Evolutionary conservation across 257 asterid genomes (phyloP).

Genomic region (Linderniella brevidens): DNA sequence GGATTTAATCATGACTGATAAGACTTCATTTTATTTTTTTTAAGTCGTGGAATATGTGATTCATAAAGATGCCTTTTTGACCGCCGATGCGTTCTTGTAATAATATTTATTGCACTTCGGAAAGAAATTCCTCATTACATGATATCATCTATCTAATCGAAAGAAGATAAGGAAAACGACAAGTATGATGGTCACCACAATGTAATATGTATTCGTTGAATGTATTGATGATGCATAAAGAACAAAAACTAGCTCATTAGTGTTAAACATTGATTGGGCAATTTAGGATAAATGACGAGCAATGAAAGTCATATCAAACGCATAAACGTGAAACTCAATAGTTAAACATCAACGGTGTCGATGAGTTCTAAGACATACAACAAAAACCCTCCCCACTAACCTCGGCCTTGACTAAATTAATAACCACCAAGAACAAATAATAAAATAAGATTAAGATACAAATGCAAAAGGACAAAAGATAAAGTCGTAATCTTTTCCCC

Average conservation of each 20-base stretch:
- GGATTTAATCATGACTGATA: too few relatives aligned
- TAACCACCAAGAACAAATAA: neutral
- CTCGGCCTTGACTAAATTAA: neutral
- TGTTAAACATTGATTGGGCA: constrained; percentile 1
- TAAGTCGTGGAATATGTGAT: too few relatives aligned
- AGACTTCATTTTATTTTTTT: too few relatives aligned
- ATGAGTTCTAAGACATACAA: constrained; percentile 5
- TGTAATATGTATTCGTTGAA: constrained; percentile 8
- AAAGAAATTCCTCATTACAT: neutral
- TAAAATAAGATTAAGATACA: neutral
- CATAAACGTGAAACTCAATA: too few relatives aligned
- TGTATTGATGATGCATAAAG: constrained; percentile 10
- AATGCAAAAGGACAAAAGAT: neutral
- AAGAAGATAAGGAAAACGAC: constrained; percentile 4
- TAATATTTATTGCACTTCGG: neutral
- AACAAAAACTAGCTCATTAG: neutral
- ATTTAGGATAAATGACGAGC: constrained; percentile 7
- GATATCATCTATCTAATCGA: neutral
- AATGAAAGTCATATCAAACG: constrained; percentile 12
- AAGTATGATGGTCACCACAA: constrained; percentile 16
- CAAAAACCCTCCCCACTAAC: constrained; percentile 7
- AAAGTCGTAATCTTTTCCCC: neutral
- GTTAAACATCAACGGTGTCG: neutral
- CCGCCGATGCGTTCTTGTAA: too few relatives aligned
- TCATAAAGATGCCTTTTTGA: too few relatives aligned